Evolutionary conservation across 306 rosid genomes (phyloP).

Genomic region (Prunus salicina): DNA sequence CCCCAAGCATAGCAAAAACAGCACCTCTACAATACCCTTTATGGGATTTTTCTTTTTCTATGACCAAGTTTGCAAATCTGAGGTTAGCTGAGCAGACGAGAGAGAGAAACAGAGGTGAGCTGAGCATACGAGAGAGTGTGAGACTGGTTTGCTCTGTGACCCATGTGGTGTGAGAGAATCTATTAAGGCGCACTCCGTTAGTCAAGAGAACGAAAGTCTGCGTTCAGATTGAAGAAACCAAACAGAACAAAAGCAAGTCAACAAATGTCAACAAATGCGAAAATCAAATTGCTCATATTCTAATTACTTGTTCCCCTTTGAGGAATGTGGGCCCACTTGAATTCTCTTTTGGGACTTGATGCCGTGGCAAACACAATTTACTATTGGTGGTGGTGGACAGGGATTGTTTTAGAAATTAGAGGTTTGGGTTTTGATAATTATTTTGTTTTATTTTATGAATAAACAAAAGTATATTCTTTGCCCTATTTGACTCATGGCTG

Average conservation of each 20-base stretch:
- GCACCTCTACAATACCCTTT: not conserved
- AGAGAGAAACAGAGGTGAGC: not conserved
- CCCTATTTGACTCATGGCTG: too few relatives aligned
- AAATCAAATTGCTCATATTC: too few relatives aligned
- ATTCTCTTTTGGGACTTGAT: not conserved
- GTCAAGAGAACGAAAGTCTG: not conserved
- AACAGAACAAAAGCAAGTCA: not conserved
- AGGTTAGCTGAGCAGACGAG: not conserved
- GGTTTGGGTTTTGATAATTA: too few relatives aligned
- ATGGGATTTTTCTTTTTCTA: not conserved
- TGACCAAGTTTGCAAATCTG: constrained; percentile 14
- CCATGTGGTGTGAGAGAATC: not conserved
- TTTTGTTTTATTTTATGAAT: too few relatives aligned
- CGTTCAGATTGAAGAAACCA: not conserved
- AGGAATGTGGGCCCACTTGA: not conserved
- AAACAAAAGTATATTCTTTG: too few relatives aligned
- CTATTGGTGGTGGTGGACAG: too few relatives aligned
- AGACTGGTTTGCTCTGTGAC: not conserved
- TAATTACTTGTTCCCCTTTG: not conserved
- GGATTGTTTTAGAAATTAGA: too few relatives aligned
- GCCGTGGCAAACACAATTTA: not conserved
- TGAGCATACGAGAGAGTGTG: not conserved
- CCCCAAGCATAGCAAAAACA: constrained; percentile 23
- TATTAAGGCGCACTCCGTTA: not conserved
- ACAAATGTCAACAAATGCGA: not conserved